Percentiles rank a stretch among this genome's conserved stretches.
Evolutionary conservation across 305 asterid genomes (phyloP).

Genomic region (Fraxinus ornus): DNA sequence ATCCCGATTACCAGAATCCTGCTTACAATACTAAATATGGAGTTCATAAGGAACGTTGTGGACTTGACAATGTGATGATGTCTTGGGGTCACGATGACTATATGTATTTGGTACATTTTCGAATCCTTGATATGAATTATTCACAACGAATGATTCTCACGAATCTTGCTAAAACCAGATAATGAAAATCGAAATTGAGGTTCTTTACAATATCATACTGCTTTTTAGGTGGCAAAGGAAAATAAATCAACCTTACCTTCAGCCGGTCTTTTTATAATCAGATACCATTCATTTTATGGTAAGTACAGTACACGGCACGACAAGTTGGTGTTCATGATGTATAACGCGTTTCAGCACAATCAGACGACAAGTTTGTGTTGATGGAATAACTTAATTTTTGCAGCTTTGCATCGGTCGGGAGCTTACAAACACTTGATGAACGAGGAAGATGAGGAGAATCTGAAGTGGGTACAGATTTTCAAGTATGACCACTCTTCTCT

Average conservation of each 20-base stretch:
- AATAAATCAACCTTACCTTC: conserved; percentile 58
- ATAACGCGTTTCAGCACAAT: background rate
- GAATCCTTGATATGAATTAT: background rate
- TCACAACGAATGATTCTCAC: background rate
- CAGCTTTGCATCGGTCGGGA: conserved; percentile 65
- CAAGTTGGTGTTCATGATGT: no score
- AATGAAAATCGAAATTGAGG: background rate
- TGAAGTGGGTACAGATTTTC: conserved; percentile 69
- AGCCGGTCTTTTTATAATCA: conserved; percentile 60
- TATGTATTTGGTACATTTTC: conserved; percentile 59
- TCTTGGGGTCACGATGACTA: conserved; percentile 82
- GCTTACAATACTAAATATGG: conserved; percentile 53
- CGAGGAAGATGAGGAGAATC: conserved; percentile 58
- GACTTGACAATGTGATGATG: conserved; percentile 63
- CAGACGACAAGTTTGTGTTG: background rate
- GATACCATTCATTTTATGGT: conserved; percentile 79
- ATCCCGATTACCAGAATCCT: conserved; percentile 46
- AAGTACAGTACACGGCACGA: background rate
- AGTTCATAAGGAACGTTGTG: conserved; percentile 52
- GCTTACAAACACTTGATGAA: conserved; percentile 70
- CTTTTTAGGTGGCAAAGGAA: conserved; percentile 59
- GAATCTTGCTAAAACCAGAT: background rate
- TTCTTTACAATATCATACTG: background rate
- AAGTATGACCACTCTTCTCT: conserved; percentile 33
- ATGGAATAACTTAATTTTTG: background rate